Conservation (phyloP, 2,329 filamentous ascomycete genomes). For the Monosporascus sp. region DNA sequence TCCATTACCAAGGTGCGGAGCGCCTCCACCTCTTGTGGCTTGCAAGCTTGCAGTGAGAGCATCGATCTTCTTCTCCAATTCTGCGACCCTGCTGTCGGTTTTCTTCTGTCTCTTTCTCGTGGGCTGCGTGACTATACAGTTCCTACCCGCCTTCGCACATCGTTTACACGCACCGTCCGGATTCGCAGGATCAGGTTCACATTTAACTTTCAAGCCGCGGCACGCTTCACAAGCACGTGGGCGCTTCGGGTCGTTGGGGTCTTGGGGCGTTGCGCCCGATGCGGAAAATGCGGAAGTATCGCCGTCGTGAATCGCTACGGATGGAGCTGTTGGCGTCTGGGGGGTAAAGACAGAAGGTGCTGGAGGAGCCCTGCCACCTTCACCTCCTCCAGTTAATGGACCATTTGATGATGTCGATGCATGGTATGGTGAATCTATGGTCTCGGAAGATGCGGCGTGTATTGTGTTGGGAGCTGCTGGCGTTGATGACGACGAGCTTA, state of each 20-base stretch:
- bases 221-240: conserved; percentile 71
- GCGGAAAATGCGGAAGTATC: conserved; percentile 10
- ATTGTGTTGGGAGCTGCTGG: neutral
- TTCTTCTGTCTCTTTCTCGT: conserved; percentile 82
- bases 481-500: neutral
- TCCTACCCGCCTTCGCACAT: conserved; percentile 74
- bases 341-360: conserved; percentile 12
- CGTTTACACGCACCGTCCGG: conserved; percentile 63
- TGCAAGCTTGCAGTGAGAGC: conserved; percentile 76
- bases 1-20: neutral
- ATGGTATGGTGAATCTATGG: neutral
- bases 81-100: conserved; percentile 81
- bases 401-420: conserved; percentile 2
- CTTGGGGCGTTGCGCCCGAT: conserved; percentile 14
- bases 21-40: conserved; percentile 35
- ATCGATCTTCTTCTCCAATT: conserved; percentile 91
- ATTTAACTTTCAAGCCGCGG: conserved; percentile 74
- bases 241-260: conserved; percentile 54
- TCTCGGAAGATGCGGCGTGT: neutral
- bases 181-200: conserved; percentile 65
- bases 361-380: conserved; percentile 3
- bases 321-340: conserved; percentile 14
- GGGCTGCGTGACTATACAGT: conserved; percentile 71
- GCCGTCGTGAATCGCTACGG: conserved; percentile 4
- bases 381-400: conserved; percentile 8